A percentile compares a stretch with the other conserved stretches of the same genome.
phyloP scores from a whole-genome alignment of 495 filamentous ascomycete species.

The Schizothecium vesticola region DNA sequence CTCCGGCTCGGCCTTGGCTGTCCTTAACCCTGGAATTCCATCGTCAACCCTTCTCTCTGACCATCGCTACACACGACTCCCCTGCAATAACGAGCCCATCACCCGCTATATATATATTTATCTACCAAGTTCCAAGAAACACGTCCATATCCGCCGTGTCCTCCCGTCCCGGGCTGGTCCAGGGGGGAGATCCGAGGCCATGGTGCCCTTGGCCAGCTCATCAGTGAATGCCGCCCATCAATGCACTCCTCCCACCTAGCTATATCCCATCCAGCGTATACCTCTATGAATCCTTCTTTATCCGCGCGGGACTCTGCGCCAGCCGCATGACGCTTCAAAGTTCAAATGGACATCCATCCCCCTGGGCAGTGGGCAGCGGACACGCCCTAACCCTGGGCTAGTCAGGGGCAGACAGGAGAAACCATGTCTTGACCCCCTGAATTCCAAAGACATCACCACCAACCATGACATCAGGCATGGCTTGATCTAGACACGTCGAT shows the following conservation, averaged over 20 bases:
- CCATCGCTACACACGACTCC: not conserved
- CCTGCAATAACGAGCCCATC: not conserved
- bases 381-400: not conserved
- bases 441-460: not conserved
- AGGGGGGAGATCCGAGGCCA: not conserved
- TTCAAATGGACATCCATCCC: not conserved
- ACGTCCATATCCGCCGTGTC: not conserved
- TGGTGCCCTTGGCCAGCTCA: not conserved
- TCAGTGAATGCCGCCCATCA: not conserved
- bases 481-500: not conserved
- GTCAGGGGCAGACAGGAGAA: not conserved
- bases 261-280: not conserved
- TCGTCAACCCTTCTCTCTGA: not conserved
- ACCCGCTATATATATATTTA: not conserved
- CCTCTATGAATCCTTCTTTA: not conserved
- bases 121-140: not conserved
- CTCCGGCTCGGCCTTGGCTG: constrained; percentile 17
- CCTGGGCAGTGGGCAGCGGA: not conserved
- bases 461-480: not conserved
- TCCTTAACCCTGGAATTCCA: constrained; percentile 2
- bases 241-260: not conserved
- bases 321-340: not conserved
- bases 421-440: not conserved
- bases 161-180: not conserved
- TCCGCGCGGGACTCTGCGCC: not conserved